phyloP scores from a whole-genome alignment of 169 alveolate genomes.

The Miamiensis avidus region DNA sequence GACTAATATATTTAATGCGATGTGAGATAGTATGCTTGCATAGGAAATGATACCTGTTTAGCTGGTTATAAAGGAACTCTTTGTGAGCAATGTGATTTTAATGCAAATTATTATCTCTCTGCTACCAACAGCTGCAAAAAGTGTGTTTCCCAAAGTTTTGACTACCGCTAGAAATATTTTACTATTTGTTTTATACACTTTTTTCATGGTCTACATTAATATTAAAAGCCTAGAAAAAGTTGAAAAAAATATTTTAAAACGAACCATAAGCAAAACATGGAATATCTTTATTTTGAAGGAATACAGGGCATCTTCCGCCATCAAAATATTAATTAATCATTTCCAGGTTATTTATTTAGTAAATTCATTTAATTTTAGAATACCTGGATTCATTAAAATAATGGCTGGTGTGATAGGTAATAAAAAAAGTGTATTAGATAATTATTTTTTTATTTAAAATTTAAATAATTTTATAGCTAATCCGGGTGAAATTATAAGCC shows the following conservation, averaged over 20 bases:
- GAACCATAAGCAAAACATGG: neutral
- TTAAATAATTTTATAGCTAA: no score
- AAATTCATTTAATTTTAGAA: no score
- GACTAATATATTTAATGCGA: neutral
- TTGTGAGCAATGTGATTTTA: neutral
- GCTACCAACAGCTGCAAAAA: neutral
- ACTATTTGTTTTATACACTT: neutral
- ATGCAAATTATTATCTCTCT: neutral
- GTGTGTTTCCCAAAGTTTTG: neutral
- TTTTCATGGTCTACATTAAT: neutral
- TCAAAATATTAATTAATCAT: neutral
- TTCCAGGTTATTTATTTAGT: no score
- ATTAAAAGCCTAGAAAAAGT: no score
- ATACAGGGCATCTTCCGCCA: neutral
- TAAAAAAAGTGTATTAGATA: no score
- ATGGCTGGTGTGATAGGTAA: no score
- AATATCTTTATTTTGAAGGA: neutral
- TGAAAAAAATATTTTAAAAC: neutral
- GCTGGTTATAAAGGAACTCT: neutral
- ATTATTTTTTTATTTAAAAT: no score
- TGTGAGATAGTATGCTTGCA: neutral
- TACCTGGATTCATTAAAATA: no score
- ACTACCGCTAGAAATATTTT: neutral
- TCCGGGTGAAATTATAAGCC: no score
- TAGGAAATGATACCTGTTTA: neutral